Base-by-base conservation (phyloP, 1,139 yeast species). In the Suhomyces kunorum region DNA sequence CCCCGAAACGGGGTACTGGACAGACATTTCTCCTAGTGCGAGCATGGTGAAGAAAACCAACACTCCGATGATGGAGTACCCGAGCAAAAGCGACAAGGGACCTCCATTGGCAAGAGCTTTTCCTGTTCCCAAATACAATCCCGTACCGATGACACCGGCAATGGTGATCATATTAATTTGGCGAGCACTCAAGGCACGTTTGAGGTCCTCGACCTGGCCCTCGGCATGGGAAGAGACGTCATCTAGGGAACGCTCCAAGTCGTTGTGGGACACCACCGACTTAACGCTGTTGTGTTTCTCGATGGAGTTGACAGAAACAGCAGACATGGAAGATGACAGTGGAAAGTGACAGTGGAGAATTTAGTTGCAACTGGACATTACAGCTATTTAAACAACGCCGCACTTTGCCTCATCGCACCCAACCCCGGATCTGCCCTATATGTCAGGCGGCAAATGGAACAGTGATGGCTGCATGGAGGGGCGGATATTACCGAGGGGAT, bases 101-200 rank as follows among this genome's bases (percentile, higher is more conserved):
- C 89, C 89, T 44, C 86, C 87, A 14, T 57, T 59, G 18, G 76
- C 69, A 37, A 83, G 63, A 4, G 86, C 75, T 38, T 71, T 74
- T 4, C 86, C 84, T 0, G 86, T 74, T 24, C 87, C 84, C 36
- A 83, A 64, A 45, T 80, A 73, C 38, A 84, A 63, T 41, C 92
- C 92, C 3, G 88, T 79, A 12, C 88, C 87, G 38, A 81, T 79
- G 41, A 78, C 76, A 8, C 87, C 87, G 3, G 83, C 86, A 42
- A 81, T 67, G 28, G 85, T 76, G 58, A 81, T 78, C 85, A 80
- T 77, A 45, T 75, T 76, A 38, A 80, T 67, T 45, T 77, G 80
- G 34, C 84, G 63, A 1, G 77, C 70, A n/a, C 70, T 58, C 46
- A 78, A 59, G 20, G 74, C 61, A 51, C 84, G 56, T 35, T 63